Evolutionary conservation across 2,329 filamentous ascomycete genomes (phyloP), one percentile per base, ranked within the genome.

Genomic region (Neofusicoccum parvum): DNA sequence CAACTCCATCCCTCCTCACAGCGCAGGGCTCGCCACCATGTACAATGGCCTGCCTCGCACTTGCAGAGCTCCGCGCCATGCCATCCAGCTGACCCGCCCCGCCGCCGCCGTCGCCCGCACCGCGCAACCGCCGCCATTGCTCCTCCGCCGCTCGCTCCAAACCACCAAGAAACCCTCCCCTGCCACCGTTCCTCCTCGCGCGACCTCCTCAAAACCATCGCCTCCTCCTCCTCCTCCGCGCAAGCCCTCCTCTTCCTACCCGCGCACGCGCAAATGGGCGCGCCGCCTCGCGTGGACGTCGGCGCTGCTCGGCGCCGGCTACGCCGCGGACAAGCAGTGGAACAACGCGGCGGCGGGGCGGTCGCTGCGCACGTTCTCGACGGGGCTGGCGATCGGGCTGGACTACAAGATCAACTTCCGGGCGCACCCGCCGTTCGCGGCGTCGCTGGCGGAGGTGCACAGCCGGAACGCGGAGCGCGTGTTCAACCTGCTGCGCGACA

Each of bases 361-460:
- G 65, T 94, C 91, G 27, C 78, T 91, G 48, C 90, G 90, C 48
- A 97, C 95, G 0, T 97, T 98, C 76, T 84, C 85, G 46, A 87
- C 87, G 2, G 94, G 93, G 7, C 80, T 96, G 11, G 74, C 94
- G 51, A 91, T 96, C 15, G 94, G 94, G 0, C 74, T 94, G 27
- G 95, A 99, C 81, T 98, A 99, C 83, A 98, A 97, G 81, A 83
- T 98, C 77, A 98, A 99, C 79, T 99, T 99, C 78, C 87, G 92
- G 5, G 85, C 91, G 5, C 82, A 92, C 69, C 94, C 94, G 6
- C 85, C 89, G 64, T 85, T 89, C 58, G 92, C 90, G 27, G 87
- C 89, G 59, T 89, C 88, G 20, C 88, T 96, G 46, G 84, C 87
- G 48, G 91, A 92, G 66, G 80, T 98, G 59, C 95, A 99, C 79